Evolutionary conservation across 2,329 filamentous ascomycete species (phyloP), one percentile per base, ranked within the genome.

Genomic region (Kalmusia sp.): DNA sequence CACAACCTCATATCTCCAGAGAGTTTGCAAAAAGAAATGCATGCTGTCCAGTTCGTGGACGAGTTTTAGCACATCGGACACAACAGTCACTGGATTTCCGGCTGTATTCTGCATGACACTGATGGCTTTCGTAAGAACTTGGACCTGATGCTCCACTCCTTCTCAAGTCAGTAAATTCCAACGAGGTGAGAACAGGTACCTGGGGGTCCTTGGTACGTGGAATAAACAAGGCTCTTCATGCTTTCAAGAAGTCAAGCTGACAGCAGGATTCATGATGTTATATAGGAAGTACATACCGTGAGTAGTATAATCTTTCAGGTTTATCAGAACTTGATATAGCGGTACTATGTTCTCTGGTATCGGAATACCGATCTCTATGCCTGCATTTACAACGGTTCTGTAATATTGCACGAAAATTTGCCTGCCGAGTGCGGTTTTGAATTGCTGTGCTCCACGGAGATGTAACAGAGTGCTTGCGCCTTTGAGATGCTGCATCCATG

Each of bases 401-500:
- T 68, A 71, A 31, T 66, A 66, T 33, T 73, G 69, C 35, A 66
- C 58, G 22, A 71, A 70, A 15, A 73, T 63, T 3, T 63, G 63
- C 19, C 59, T 52, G 1, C 61, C 64, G 3, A 67, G 39, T 17
- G 49, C 51, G 7, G 51, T 56, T 17, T 60, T 30, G 31, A 72
- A 64, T 17, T 69, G 65, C 3, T 62, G 49, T 31, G 53, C 57
- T 21, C 71, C 71, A 12, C 73, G 69, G 11, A 73, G 55, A 11
- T 55, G 58, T n/a, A 76, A 38, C 7, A 76, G 55, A 1, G 65
- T 62, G 24, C 63, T 62, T 2, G 70, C 71, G 2, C 73, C 72
- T 39, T 67, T 62, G 15, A 72, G 58, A 48, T 76, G 73, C 15
- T 64, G 65, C 22, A 54, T 58, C 70, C 70, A 74, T 3, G 67